Conservation (phyloP, 768 basidiomycete species). For the Clathrus columnatus region DNA sequence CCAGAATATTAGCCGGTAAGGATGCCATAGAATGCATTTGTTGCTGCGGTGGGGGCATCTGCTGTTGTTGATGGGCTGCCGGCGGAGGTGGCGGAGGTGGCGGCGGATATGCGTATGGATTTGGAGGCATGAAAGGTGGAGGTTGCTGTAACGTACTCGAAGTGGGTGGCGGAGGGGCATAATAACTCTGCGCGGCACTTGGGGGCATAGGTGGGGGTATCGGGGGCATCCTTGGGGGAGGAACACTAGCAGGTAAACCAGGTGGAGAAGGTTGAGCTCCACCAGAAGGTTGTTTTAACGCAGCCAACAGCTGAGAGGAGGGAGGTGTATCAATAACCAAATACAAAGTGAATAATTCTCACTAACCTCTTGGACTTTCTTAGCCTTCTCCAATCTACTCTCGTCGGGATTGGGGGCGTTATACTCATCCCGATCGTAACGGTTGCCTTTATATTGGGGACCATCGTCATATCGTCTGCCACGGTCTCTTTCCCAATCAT, state of each 20-base stretch:
- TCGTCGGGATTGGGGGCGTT: constrained; percentile 33
- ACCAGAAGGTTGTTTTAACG: constrained; percentile 58
- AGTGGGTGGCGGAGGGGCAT: constrained; percentile 31
- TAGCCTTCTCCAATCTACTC: constrained; percentile 81
- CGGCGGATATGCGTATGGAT: constrained; percentile 21
- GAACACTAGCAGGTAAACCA: constrained; percentile 25
- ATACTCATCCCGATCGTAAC: constrained; percentile 23
- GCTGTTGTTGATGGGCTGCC: neutral
- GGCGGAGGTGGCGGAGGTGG: constrained; percentile 25
- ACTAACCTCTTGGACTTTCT: constrained; percentile 69
- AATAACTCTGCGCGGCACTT: constrained; percentile 30
- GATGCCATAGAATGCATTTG: constrained; percentile 1
- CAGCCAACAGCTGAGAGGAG: constrained; percentile 50
- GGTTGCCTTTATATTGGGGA: constrained; percentile 33
- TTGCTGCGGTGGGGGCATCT: neutral
- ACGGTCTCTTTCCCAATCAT: constrained; percentile 33
- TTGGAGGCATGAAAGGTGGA: constrained; percentile 13
- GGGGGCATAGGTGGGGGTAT: constrained; percentile 16
- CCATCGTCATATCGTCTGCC: constrained; percentile 18
- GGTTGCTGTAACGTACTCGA: constrained; percentile 9
- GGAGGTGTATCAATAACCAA: neutral
- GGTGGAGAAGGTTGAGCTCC: constrained; percentile 14
- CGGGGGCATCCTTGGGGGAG: constrained; percentile 24
- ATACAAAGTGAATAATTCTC: neutral
- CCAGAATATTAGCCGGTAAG: constrained; percentile 62